Evolutionary conservation across 495 filamentous ascomycete species (phyloP), one percentile per base, ranked within the genome.

Genomic region (Oleoguttula mirabilis): DNA sequence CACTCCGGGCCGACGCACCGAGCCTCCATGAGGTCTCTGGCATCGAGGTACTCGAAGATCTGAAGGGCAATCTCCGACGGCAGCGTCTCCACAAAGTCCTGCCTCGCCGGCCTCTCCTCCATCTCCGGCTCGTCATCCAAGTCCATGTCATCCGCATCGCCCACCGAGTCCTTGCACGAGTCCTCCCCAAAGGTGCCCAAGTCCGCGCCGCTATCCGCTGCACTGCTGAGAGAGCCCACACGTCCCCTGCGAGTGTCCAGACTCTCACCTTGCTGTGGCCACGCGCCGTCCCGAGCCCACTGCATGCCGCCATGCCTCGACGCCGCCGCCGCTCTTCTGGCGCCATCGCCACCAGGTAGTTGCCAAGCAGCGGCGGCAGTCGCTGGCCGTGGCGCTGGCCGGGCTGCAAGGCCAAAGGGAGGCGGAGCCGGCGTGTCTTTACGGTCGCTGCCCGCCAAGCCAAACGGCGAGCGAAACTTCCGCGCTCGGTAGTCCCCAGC

Each of bases 51-150:
- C 4, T 76, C 70, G 27, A 94, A 68, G 28, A 93, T 70, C 25
- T 84, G 75, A 15, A 80, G 70, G 25, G 75, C 66, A 32, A 94
- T 66, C 61, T 94, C 87, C 0, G 66, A 46, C 1, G 87, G 87
- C 10, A 94, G 66, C 28, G 58, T 53, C 4, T 63, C 59, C 25
- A 84, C 65, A 36, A 84, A 86, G 59, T 94, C 84, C 60, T 67
- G 32, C n/a, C 28, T 17, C 2, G 36, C 32, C 14, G 42, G 37
- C 25, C 10, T 19, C 19, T 10, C 16, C 19, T 39, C 28, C 21
- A 21, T 14, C n/a, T 39, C 1, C 22, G 5, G 19, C 15, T 28
- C 21, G 21, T 32, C 24, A 21, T 20, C n/a, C 10, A 24, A 11
- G 4, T n/a, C 14, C 41, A 42, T 33, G 10, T 32, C 30, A 10